Evolutionary conservation across 495 filamentous ascomycete species (phyloP).

Genomic region (Lepraria neglecta): DNA sequence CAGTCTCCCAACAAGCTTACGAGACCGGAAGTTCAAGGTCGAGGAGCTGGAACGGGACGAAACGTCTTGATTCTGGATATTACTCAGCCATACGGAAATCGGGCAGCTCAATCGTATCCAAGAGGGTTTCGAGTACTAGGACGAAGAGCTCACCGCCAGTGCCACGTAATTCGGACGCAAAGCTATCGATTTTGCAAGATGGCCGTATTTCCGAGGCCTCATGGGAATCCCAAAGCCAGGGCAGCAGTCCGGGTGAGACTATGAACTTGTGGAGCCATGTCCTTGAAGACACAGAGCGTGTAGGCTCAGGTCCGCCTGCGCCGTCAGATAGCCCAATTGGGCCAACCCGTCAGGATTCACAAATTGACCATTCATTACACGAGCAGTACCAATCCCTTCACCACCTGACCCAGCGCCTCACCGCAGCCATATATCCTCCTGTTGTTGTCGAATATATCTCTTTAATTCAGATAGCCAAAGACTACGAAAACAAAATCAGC

Average conservation of each 20-base stretch:
- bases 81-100: not conserved
- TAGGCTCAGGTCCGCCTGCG: not conserved
- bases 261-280: not conserved
- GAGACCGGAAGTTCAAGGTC: not conserved
- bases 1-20: not conserved
- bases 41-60: not conserved
- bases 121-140: slow-evolving; percentile 8
- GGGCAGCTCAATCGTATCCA: not conserved
- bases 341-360: not conserved
- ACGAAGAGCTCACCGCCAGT: not conserved
- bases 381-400: slow-evolving; percentile 2
- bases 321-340: not conserved
- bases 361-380: slow-evolving; percentile 1
- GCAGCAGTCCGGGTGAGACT: not conserved
- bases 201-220: not conserved
- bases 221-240: not conserved
- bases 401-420: slow-evolving; percentile 2
- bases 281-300: not conserved
- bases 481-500: slow-evolving; percentile 12
- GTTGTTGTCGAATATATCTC: slow-evolving; percentile 14
- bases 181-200: not conserved
- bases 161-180: not conserved
- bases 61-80: slow-evolving; percentile 7
- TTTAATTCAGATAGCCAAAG: slow-evolving; percentile 7
- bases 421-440: slow-evolving; percentile 6